These are phyloP conservation scores for Boechera stricta DNA, from an alignment of 345 rosid species.

Conservation along the genomic window DNA sequence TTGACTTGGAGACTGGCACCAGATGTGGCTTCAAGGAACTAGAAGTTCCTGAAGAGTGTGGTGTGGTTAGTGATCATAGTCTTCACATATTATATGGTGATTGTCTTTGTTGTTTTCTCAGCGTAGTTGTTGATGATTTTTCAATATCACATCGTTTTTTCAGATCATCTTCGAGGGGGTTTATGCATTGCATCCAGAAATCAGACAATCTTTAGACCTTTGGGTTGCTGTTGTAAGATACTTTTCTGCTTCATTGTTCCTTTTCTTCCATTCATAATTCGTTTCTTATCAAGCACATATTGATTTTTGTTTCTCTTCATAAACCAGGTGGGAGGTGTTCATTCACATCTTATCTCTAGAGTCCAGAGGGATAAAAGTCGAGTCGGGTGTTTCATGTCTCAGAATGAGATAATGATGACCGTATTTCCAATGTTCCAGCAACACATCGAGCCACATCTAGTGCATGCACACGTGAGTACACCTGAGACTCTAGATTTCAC, in stretches of 20 bases:
- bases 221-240: conserved; percentile 98
- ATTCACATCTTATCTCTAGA: conserved; percentile 96
- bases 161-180: conserved; percentile 98
- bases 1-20: conserved; percentile 90
- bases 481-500: conserved; percentile 30
- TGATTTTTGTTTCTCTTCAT: conserved; percentile 34
- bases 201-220: conserved; percentile 83
- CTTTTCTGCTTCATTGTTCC: conserved; percentile 38
- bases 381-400: conserved; percentile 87
- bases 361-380: conserved; percentile 99
- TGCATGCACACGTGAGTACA: conserved; percentile 95
- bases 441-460: conserved; percentile 97
- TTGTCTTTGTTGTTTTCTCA: conserved; percentile 12
- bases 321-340: conserved; percentile 98
- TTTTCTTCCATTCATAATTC: conserved; percentile 15
- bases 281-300: conserved; percentile 30
- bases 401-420: conserved; percentile 97
- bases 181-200: conserved; percentile 95
- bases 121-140: background rate
- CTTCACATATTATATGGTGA: conserved; percentile 21
- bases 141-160: conserved; percentile 41
- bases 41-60: conserved; percentile 93
- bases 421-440: conserved; percentile 99
- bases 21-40: conserved; percentile 91
- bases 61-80: conserved; percentile 68